These are phyloP conservation scores for Moniliella sp. DNA, from an alignment of 1,284 basidiomycete genomes.

Conservation along the genomic window DNA sequence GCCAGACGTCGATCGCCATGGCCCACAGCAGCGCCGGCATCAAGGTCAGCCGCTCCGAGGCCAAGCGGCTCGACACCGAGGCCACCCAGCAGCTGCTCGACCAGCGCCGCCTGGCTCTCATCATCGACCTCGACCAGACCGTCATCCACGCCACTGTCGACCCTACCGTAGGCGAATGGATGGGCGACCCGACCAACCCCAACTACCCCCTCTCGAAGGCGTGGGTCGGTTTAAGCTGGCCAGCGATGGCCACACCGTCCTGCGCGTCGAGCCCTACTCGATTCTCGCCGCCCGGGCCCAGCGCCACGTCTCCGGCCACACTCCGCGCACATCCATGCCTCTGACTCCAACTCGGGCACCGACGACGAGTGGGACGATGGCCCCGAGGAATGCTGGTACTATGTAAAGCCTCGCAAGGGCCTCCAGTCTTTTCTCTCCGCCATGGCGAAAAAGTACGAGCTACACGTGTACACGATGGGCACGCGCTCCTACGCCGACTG, in stretches of 20 bases:
- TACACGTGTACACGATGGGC: conserved; percentile 99
- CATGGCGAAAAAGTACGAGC: conserved; percentile 63
- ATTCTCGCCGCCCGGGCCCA: conserved; percentile 1
- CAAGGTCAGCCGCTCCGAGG: conserved; percentile 41
- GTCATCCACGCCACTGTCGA: conserved; percentile 96
- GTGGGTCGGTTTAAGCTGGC: conserved; percentile 62
- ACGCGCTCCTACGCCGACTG: conserved; percentile 86
- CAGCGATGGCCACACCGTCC: conserved; percentile 47
- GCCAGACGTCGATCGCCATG: conserved; percentile 7
- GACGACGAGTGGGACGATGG: conserved; percentile 1
- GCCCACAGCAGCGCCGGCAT: conserved; percentile 23
- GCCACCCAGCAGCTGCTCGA: conserved; percentile 55
- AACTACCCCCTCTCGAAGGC: conserved; percentile 72
- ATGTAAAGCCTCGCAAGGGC: conserved; percentile 81
- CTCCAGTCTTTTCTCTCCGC: conserved; percentile 53
- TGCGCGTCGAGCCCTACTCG: conserved; percentile 2
- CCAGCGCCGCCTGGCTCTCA: conserved; percentile 63
- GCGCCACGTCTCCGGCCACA: conserved; percentile 4
- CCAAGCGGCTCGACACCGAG: conserved; percentile 62
- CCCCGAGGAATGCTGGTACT: conserved; percentile 66
- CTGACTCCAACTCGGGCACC: conserved; percentile 1
- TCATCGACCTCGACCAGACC: conserved; percentile 94
- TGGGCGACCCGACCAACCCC: conserved; percentile 58
- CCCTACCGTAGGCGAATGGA: conserved; percentile 93
- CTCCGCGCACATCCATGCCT: conserved; percentile 2